Evolutionary conservation across 2,329 filamentous ascomycete genomes (phyloP).

Genomic region (Sphaerulina vaccinii): DNA sequence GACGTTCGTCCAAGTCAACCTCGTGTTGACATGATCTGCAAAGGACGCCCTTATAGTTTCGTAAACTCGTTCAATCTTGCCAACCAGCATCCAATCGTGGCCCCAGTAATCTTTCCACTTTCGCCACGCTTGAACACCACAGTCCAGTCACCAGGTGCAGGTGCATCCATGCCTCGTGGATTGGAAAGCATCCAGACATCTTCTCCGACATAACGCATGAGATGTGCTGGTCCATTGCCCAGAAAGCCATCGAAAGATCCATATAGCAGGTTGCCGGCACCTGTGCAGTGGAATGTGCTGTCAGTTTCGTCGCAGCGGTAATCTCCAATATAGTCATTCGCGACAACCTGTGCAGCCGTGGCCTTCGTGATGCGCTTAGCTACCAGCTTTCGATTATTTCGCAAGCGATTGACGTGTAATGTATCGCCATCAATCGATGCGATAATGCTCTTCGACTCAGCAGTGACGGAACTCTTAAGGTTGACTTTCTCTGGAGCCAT

Average conservation of each 20-base stretch:
- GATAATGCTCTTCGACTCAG: constrained; percentile 29
- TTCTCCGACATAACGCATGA: constrained; percentile 42
- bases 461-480: constrained; percentile 15
- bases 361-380: constrained; percentile 12
- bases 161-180: constrained; percentile 44
- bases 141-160: constrained; percentile 47
- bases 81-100: constrained; percentile 45
- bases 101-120: constrained; percentile 24
- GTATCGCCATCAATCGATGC: constrained; percentile 36
- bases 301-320: constrained; percentile 42
- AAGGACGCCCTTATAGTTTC: too few species aligned
- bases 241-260: constrained; percentile 46
- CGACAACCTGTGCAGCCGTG: not conserved
- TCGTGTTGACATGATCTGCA: not conserved
- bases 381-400: constrained; percentile 25
- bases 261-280: constrained; percentile 42
- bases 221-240: constrained; percentile 40
- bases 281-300: constrained; percentile 40
- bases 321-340: constrained; percentile 28
- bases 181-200: constrained; percentile 44
- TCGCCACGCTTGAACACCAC: constrained; percentile 36
- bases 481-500: constrained; percentile 11
- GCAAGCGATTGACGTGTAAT: constrained; percentile 21
- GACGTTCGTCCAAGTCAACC: not conserved
- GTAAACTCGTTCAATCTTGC: constrained; percentile 35